Base-by-base conservation (phyloP, 2,329 filamentous ascomycete species). In the Verticillium nubilum region DNA sequence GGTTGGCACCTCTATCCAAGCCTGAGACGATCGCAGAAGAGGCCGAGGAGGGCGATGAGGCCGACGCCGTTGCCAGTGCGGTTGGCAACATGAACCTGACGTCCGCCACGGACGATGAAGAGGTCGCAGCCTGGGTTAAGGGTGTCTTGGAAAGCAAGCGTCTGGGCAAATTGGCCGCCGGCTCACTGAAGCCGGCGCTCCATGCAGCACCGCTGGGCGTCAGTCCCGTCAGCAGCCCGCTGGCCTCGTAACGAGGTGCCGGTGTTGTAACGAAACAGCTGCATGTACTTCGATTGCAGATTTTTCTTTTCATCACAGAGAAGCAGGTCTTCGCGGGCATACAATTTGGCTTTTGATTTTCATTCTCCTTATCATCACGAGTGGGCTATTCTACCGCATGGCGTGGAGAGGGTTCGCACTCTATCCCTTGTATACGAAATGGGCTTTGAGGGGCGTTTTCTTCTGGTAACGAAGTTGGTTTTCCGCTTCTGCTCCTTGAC, bases 151-250 rank as follows among this genome's bases (percentile, higher is more conserved):
- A 89, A 64, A 83, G 83, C 67, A 87, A 87, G 68, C 81, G 78
- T 63, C 82, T 79, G 2, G 90, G 83, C 77, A 70, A 76, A 35
- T 69, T 74, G 42, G 70, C 68, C 50, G 79, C 78, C 4, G 79
- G 78, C 55, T 72, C 75, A 17, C 79, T 80, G 55, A 91, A 90
- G 69, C 95, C 95, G 17, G 93, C 95, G 3, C 76, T 98, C 63
- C 95, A 98, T 72, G 88, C 91, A 5, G 94, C 91, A 26, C 91
- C 93, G 1, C 75, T 98, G 52, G 91, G 97, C 72, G 84, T 93
- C 58, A 85, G 82, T 64, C 82, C 84, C 1, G 62, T 76, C 23
- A 67, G 69, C n/a, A 82, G 78, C 58, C 78, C 79, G 4, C 33
- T 67, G 12, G 53, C 56, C 7, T 58, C 37, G 33, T n/a, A 19